Evolutionary conservation across 1,284 basidiomycete genomes (phyloP).

Genomic region (Mycena sp.): DNA sequence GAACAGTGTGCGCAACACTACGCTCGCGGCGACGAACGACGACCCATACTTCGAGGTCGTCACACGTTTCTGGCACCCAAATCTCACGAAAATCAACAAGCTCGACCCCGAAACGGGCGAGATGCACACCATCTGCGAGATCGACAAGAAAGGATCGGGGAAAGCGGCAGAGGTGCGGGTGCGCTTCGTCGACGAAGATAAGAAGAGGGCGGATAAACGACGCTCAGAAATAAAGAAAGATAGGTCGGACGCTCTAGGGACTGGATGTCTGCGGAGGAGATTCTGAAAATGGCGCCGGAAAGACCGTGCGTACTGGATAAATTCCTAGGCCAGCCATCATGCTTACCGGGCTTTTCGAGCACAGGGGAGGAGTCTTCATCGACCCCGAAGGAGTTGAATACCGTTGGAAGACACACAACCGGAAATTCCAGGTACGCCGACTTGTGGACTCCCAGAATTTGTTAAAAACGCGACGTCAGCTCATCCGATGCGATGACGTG

Average conservation of each 20-base stretch:
- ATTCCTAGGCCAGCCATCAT: background rate
- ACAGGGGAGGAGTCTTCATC: slow-evolving; percentile 56
- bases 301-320: slow-evolving; percentile 39
- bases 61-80: slow-evolving; percentile 65
- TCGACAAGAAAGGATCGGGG: slow-evolving; percentile 52
- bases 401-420: slow-evolving; percentile 59
- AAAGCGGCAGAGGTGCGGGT: slow-evolving; percentile 51
- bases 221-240: no score
- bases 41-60: slow-evolving; percentile 62
- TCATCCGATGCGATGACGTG: slow-evolving; percentile 55
- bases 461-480: slow-evolving; percentile 38
- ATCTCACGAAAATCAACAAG: slow-evolving; percentile 60
- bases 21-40: slow-evolving; percentile 54
- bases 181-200: slow-evolving; percentile 43
- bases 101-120: slow-evolving; percentile 56
- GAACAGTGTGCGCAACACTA: slow-evolving; percentile 62
- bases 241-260: slow-evolving; percentile 43
- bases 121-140: slow-evolving; percentile 57
- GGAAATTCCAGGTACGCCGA: slow-evolving; percentile 53
- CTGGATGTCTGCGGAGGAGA: slow-evolving; percentile 53
- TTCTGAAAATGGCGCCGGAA: slow-evolving; percentile 49
- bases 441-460: background rate
- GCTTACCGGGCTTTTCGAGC: background rate
- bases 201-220: background rate
- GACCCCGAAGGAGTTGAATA: slow-evolving; percentile 49